Percentiles rank a stretch among this genome's conserved stretches.
These are phyloP conservation scores for Eurotiales sp. DNA, from an alignment of 2,329 filamentous ascomycete species.

Conservation along the genomic window DNA sequence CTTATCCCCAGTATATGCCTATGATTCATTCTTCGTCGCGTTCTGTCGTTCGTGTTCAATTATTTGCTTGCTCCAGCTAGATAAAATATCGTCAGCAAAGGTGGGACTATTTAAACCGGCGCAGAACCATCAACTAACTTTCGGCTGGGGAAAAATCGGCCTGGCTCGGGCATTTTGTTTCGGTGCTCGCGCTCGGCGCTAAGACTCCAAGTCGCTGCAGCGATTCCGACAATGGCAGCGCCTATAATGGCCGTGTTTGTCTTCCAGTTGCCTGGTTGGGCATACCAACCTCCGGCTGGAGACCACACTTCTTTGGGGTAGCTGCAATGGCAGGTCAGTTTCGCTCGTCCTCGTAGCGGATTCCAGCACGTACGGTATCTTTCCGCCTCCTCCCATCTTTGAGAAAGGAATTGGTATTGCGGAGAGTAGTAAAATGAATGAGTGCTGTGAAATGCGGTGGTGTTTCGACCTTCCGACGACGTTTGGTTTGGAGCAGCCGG, in stretches of 20 bases:
- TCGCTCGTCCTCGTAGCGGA: background rate
- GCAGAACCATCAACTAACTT: constrained; percentile 55
- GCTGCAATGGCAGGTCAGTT: constrained; percentile 46
- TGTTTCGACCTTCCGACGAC: constrained; percentile 13
- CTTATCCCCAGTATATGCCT: constrained; percentile 10
- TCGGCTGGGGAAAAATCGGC: constrained; percentile 79
- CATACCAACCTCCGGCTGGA: constrained; percentile 95
- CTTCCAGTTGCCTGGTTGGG: constrained; percentile 92
- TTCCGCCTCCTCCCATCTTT: constrained; percentile 71
- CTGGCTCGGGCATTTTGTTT: constrained; percentile 70
- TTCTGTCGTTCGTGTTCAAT: constrained; percentile 60
- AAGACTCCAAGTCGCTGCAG: constrained; percentile 64
- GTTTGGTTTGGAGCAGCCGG: constrained; percentile 13
- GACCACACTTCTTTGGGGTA: constrained; percentile 99
- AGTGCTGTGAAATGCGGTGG: constrained; percentile 7
- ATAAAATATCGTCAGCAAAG: constrained; percentile 15
- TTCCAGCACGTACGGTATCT: constrained; percentile 58
- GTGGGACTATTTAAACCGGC: constrained; percentile 7
- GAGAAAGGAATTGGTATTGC: constrained; percentile 21
- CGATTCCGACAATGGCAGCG: constrained; percentile 64
- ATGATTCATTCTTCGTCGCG: constrained; percentile 42
- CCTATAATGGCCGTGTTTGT: constrained; percentile 78
- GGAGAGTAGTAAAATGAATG: constrained; percentile 3
- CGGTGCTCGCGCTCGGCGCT: constrained; percentile 72
- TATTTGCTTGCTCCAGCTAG: constrained; percentile 69